Conservation (phyloP, 805 yeast genomes). For the Lachancea cidri region DNA sequence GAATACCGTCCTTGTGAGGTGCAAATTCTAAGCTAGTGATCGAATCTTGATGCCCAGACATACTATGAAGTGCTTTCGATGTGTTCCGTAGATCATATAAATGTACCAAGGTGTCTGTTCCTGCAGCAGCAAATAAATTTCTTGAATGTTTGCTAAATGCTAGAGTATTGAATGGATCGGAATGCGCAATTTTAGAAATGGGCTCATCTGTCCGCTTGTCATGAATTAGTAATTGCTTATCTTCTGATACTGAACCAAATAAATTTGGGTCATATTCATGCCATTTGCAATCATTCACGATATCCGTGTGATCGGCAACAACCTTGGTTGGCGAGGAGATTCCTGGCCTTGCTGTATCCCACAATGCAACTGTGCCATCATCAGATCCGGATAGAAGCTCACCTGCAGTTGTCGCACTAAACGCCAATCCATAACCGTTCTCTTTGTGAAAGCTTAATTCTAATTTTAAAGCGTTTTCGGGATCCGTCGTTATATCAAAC, state of each 20-base stretch:
- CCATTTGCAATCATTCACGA: constrained; percentile 77
- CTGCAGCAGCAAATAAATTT: constrained; percentile 63
- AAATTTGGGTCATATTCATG: constrained; percentile 45
- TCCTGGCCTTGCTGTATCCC: constrained; percentile 41
- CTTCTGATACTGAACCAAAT: constrained; percentile 75
- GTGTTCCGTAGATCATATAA: constrained; percentile 58
- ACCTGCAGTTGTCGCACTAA: constrained; percentile 49
- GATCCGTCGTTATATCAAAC: constrained; percentile 38
- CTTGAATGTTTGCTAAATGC: constrained; percentile 59
- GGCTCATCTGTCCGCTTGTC: constrained; percentile 43
- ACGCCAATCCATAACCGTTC: constrained; percentile 72
- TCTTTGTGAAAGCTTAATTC: constrained; percentile 49
- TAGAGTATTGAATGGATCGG: constrained; percentile 51
- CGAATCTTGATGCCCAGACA: constrained; percentile 75
- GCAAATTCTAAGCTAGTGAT: constrained; percentile 74
- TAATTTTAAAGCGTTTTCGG: constrained; percentile 23
- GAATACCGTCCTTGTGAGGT: constrained; percentile 67
- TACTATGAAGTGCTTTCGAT: constrained; percentile 51
- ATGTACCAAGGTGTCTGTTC: constrained; percentile 60
- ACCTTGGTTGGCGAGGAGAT: constrained; percentile 25
- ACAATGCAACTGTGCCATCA: constrained; percentile 56
- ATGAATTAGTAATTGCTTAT: constrained; percentile 46
- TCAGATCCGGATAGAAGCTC: constrained; percentile 58
- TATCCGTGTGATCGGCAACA: constrained; percentile 41
- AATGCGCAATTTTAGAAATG: constrained; percentile 25